These are phyloP conservation scores for Cnidoscolus chayamansa DNA, from an alignment of 441 rosid species.

Conservation along the genomic window DNA sequence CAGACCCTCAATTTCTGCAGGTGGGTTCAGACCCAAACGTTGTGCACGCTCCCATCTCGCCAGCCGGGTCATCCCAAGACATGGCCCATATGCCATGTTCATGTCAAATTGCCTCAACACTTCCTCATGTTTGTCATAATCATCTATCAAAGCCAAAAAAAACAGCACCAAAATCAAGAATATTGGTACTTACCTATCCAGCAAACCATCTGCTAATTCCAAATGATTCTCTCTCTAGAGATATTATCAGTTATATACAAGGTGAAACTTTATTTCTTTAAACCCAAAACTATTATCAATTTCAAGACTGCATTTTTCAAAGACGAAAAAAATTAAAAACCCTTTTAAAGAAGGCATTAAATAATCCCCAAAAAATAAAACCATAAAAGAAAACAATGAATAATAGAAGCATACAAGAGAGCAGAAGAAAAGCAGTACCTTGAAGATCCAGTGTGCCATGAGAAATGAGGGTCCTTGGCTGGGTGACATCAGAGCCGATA, in stretches of 20 bases:
- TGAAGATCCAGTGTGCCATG: conserved; percentile 42
- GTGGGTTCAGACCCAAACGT: conserved; percentile 56
- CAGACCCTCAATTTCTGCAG: conserved; percentile 38
- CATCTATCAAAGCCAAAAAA: conserved; percentile 30
- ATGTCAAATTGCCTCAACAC: conserved; percentile 60
- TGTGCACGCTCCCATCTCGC: conserved; percentile 61
- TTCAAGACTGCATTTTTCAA: too few relatives aligned
- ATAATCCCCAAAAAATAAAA: background rate
- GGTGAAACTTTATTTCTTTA: too few relatives aligned
- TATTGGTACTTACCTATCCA: too few relatives aligned
- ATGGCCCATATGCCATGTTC: conserved; percentile 67
- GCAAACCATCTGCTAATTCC: too few relatives aligned
- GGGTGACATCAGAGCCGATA: conserved; percentile 35
- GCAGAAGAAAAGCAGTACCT: conserved; percentile 24
- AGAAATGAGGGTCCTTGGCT: conserved; percentile 41
- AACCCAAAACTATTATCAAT: too few relatives aligned
- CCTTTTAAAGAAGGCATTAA: too few relatives aligned
- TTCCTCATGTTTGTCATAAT: conserved; percentile 34
- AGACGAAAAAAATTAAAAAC: too few relatives aligned
- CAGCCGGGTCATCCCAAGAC: conserved; percentile 55
- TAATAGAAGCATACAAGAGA: background rate
- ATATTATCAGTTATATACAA: too few relatives aligned
- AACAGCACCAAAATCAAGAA: conserved; percentile 4
- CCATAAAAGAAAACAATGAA: background rate
- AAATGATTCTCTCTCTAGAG: too few relatives aligned